These are phyloP conservation scores for Mycena floridula DNA, from an alignment of 768 basidiomycete species.

Conservation along the genomic window DNA sequence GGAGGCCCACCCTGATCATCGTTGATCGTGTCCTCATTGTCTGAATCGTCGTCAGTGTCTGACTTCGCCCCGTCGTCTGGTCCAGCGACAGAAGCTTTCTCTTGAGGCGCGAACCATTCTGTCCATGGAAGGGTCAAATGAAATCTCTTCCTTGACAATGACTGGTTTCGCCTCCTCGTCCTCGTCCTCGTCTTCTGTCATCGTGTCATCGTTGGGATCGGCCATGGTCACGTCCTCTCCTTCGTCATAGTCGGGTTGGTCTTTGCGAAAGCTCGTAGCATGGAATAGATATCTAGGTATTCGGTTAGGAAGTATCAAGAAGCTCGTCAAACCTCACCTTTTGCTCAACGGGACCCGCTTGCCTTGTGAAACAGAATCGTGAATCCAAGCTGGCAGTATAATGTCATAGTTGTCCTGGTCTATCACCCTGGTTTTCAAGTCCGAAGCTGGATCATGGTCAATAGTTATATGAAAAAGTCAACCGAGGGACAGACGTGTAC, in stretches of 20 bases:
- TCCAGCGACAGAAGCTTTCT: constrained; percentile 19
- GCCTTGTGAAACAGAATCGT: constrained; percentile 62
- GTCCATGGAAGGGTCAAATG: too few relatives aligned
- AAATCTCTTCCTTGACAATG: constrained; percentile 16
- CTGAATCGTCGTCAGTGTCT: constrained; percentile 64
- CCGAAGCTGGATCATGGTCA: constrained; percentile 65
- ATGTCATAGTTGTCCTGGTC: constrained; percentile 68
- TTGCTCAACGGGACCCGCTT: constrained; percentile 55
- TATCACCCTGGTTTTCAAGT: constrained; percentile 64
- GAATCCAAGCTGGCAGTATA: constrained; percentile 76
- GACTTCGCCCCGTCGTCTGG: constrained; percentile 34
- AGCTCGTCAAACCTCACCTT: constrained; percentile 39
- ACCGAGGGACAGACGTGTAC: not conserved
- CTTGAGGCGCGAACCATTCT: too few relatives aligned
- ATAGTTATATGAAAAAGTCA: constrained; percentile 1
- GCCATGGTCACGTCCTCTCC: constrained; percentile 21
- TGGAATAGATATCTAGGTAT: constrained; percentile 70
- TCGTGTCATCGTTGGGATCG: constrained; percentile 14
- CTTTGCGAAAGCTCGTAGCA: constrained; percentile 46
- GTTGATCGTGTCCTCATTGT: constrained; percentile 51
- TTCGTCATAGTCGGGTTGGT: constrained; percentile 47
- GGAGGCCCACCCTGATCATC: constrained; percentile 33
- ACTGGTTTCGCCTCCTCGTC: constrained; percentile 18
- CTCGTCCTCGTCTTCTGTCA: constrained; percentile 16
- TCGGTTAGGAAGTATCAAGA: not conserved